A percentile compares a stretch with the other conserved stretches of the same genome.
phyloP scores from a whole-genome alignment of 202 grass and related monocot species.

The Carex arenaria region DNA sequence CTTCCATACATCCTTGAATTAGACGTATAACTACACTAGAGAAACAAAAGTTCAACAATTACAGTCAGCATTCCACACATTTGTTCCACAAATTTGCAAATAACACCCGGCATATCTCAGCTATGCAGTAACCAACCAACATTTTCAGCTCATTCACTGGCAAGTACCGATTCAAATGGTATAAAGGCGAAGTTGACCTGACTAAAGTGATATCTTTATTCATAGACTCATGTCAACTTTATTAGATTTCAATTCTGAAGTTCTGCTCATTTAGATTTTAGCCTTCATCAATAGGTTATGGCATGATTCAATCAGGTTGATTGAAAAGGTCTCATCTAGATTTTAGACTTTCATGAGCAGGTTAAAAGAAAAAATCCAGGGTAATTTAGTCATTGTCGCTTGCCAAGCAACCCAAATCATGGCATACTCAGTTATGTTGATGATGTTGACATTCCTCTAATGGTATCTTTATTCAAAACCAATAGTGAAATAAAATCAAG shows the following conservation, averaged over 20 bases:
- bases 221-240: neutral
- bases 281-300: neutral
- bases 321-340: neutral
- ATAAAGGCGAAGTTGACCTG: neutral
- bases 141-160: neutral
- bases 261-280: neutral
- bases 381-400: neutral
- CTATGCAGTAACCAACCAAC: neutral
- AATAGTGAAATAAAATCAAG: neutral
- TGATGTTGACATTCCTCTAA: neutral
- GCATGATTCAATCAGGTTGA: neutral
- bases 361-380: neutral
- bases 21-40: neutral
- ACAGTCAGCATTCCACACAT: neutral
- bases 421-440: too few relatives aligned
- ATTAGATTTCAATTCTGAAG: neutral
- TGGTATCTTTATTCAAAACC: neutral
- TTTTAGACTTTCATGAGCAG: neutral
- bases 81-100: neutral
- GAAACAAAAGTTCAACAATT: neutral
- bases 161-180: neutral
- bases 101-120: neutral
- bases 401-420: too few relatives aligned
- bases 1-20: neutral
- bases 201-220: neutral